A percentile compares a stretch with the other conserved stretches of the same genome.
Evolutionary conservation across 2,329 filamentous ascomycete genomes (phyloP).

Genomic region (Ophiosphaerella narmari): DNA sequence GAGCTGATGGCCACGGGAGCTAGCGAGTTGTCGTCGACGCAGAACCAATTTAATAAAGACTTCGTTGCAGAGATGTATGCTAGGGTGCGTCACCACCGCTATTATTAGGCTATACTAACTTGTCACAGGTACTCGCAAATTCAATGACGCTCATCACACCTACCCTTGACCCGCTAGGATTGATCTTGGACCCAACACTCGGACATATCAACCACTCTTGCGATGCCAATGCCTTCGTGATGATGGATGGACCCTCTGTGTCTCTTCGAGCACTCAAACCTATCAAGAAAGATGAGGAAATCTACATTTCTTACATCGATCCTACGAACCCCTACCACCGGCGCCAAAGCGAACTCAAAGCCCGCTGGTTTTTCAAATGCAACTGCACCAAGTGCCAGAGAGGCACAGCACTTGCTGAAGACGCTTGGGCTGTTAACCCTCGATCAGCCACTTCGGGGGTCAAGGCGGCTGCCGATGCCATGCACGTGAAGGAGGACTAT

Average conservation of each 20-base stretch:
- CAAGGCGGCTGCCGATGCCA: conserved; percentile 27
- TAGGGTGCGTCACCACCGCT: conserved; percentile 38
- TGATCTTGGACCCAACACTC: conserved; percentile 61
- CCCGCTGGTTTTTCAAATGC: conserved; percentile 65
- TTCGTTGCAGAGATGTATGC: conserved; percentile 52
- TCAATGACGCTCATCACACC: conserved; percentile 62
- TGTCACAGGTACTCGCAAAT: conserved; percentile 56
- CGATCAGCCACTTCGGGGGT: conserved; percentile 29
- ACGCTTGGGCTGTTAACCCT: conserved; percentile 46
- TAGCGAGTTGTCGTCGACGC: conserved; percentile 56
- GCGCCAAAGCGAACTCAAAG: conserved; percentile 58
- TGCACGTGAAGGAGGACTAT: conserved; percentile 16
- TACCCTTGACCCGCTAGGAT: conserved; percentile 61
- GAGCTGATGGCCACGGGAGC: conserved; percentile 60
- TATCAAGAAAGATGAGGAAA: conserved; percentile 61
- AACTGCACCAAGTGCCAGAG: conserved; percentile 57
- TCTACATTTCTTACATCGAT: conserved; percentile 67
- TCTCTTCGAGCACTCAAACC: conserved; percentile 57
- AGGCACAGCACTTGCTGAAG: conserved; percentile 45
- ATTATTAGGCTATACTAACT: conserved; percentile 37
- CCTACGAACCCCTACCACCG: conserved; percentile 55
- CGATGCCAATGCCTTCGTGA: conserved; percentile 61
- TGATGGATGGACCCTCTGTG: conserved; percentile 60
- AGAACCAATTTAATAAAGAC: conserved; percentile 47
- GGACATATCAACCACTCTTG: conserved; percentile 66